phyloP scores from a whole-genome alignment of 495 filamentous ascomycete species.

The Lasiosphaeria miniovina region DNA sequence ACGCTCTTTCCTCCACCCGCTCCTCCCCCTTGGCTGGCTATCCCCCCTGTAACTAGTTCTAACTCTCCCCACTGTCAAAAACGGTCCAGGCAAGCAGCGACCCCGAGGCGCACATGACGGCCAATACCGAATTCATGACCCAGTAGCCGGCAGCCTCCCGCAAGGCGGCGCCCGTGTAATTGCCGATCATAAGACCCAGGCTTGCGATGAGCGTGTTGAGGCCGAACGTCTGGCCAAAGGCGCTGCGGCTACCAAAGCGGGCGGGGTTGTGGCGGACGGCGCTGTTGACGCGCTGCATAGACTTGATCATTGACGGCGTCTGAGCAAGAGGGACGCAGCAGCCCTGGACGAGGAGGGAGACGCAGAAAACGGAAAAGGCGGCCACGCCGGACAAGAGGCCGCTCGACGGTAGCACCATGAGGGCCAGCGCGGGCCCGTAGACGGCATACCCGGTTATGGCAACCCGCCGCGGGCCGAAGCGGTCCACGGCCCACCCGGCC shows the following conservation, averaged over 20 bases:
- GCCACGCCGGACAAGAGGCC: background rate
- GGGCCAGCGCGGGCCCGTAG: slow-evolving; percentile 5
- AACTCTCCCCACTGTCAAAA: slow-evolving; percentile 1
- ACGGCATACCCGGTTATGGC: slow-evolving; percentile 4
- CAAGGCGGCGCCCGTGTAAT: slow-evolving; percentile 5
- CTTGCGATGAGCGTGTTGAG: slow-evolving; percentile 12
- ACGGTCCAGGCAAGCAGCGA: slow-evolving; percentile 7
- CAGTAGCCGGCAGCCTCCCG: slow-evolving; percentile 7
- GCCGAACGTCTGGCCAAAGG: slow-evolving; percentile 15
- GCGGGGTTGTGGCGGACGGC: slow-evolving; percentile 4
- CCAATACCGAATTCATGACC: slow-evolving; percentile 8
- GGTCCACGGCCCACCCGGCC: slow-evolving; percentile 13
- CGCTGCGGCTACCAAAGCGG: slow-evolving; percentile 9
- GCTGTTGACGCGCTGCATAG: slow-evolving; percentile 12
- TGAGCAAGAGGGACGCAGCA: slow-evolving; percentile 8
- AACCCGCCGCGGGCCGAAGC: slow-evolving; percentile 6
- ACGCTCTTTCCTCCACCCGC: too few relatives aligned
- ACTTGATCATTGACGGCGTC: slow-evolving; percentile 13
- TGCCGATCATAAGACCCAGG: slow-evolving; percentile 9
- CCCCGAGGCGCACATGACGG: background rate
- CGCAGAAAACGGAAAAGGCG: slow-evolving; percentile 4
- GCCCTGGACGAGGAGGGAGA: slow-evolving; percentile 5
- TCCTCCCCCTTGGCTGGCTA: too few relatives aligned
- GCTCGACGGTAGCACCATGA: background rate
- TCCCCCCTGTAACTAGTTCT: background rate